Evolutionary conservation across 306 rosid species (phyloP).

Genomic region (Glycyrrhiza uralensis): DNA sequence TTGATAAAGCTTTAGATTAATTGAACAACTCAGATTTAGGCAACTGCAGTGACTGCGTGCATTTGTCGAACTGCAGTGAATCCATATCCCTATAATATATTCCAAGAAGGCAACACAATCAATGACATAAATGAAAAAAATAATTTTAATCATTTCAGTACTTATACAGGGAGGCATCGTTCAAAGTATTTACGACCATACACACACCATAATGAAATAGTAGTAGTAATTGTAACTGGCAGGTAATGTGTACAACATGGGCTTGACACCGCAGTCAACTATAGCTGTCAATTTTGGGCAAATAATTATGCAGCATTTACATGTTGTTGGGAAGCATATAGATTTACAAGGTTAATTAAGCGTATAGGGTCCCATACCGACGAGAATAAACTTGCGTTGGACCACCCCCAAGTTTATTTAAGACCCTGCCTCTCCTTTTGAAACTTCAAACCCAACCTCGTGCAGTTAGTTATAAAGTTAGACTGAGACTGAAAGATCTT

Average conservation of each 20-base stretch:
- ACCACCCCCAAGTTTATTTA: no score
- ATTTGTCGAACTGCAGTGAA: no score
- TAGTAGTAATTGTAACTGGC: no score
- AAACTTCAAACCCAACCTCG: background rate
- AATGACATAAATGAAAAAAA: background rate
- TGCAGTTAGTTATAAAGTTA: background rate
- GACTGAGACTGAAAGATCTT: background rate
- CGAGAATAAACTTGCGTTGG: constrained; percentile 16
- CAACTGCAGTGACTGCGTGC: no score
- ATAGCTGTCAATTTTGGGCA: background rate
- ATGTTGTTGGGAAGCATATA: background rate
- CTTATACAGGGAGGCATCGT: background rate
- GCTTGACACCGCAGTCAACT: background rate
- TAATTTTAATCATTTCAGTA: background rate
- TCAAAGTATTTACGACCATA: background rate
- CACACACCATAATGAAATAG: background rate
- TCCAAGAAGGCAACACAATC: background rate
- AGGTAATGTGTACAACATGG: constrained; percentile 12
- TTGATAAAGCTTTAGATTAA: no score
- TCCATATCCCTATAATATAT: no score
- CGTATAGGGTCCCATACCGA: constrained; percentile 11
- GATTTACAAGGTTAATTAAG: background rate
- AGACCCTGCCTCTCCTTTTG: constrained; percentile 5
- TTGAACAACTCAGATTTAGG: no score
- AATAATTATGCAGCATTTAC: background rate